Evolutionary conservation across 768 basidiomycete genomes (phyloP), one percentile per base, ranked within the genome.

Genomic region (Lactifluus piperatus): DNA sequence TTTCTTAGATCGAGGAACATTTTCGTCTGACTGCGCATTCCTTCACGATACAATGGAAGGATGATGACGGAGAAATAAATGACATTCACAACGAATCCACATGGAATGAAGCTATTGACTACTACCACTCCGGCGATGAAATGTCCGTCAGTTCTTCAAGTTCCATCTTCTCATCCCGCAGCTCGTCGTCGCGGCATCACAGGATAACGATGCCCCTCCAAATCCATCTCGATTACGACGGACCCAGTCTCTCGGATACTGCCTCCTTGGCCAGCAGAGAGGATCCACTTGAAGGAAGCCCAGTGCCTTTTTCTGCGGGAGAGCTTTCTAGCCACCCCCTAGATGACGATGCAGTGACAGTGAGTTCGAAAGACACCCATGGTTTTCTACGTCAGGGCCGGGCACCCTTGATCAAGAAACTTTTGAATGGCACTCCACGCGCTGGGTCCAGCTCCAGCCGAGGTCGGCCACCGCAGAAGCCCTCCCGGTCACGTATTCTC

Each of bases 181-280:
- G 85, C 66, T 84, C 83, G 27, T 84, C 83, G 27, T 76, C 81
- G 10, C 75, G 79, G 34, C 34, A 51, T 10, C 77, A 81, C 45
- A 91, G 84, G 69, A 87, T 97, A 56, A 88, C 86, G 0, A 73
- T 97, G 16, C 78, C 81, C 9, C 82, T 97, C 36, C 77, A 85
- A 46, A 84, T 97, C 43, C 76, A 77, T 9, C 83, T 94, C 62
- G 93, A 94, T 61, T 94, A 92, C 65, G 94, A 97, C 69, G 91
- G 91, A 0, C 91, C 88, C 14, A 90, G 87, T 71, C 76, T 97
- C 57, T 93, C 91, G 9, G 94, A 97, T 64, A 90, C 92, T 2
- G 84, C 83, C 10, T 94, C 91, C 9, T 73, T 94, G 18, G 81
- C 80, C 22, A 91, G 90, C 68, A 66, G 86, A 68, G 88, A 94